Percentiles rank a stretch among this genome's conserved stretches.
Evolutionary conservation across 208 protist species (phyloP).

Genomic region (Phytomonas francai): DNA sequence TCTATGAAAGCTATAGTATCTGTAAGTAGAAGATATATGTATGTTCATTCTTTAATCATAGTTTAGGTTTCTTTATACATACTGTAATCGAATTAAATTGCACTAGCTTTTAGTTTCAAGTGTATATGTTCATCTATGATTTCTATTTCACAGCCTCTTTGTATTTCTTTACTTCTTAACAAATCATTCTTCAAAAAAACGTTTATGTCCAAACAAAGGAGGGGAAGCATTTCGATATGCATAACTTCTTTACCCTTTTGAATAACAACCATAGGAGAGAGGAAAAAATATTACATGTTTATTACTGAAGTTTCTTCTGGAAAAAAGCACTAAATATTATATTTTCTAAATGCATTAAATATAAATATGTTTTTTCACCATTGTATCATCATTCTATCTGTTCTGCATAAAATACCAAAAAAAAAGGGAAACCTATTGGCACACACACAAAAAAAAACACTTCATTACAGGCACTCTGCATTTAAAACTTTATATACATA

Average conservation of each 20-base stretch:
- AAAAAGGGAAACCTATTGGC: neutral
- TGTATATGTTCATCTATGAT: neutral
- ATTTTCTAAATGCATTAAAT: neutral
- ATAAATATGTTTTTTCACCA: neutral
- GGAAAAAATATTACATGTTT: no score
- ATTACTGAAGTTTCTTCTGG: no score
- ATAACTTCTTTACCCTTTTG: neutral
- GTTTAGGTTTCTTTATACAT: constrained; percentile 3
- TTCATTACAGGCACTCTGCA: neutral
- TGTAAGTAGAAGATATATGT: neutral
- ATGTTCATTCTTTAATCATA: neutral
- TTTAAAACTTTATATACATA: neutral
- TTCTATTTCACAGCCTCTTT: neutral
- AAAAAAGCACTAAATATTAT: no score
- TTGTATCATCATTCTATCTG: neutral
- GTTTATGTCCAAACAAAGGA: neutral
- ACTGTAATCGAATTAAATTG: constrained; percentile 5
- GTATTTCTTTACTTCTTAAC: neutral
- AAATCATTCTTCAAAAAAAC: neutral
- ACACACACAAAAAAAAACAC: neutral
- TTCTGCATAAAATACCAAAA: neutral
- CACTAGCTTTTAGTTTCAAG: neutral
- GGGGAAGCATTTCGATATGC: neutral
- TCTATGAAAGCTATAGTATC: neutral
- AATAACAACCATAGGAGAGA: neutral